Percentiles rank a stretch among this genome's conserved stretches.
Evolutionary conservation across 495 filamentous ascomycete genomes (phyloP).

Genomic region (Neurospora sp.): DNA sequence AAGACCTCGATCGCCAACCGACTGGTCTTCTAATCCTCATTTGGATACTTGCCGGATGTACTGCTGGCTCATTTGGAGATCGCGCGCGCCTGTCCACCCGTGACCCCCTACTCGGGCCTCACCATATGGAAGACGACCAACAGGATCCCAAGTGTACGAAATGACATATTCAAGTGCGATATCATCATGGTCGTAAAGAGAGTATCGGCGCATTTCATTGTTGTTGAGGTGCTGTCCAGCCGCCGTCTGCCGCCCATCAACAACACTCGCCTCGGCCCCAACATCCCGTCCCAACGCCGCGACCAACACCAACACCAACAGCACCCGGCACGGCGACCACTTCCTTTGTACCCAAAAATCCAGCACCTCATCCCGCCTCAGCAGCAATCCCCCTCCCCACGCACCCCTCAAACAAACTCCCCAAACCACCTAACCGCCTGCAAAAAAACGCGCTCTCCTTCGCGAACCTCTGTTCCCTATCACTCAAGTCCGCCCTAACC

Average conservation of each 20-base stretch:
- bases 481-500: slow-evolving; percentile 46
- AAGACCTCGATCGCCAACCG: no score
- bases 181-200: no score
- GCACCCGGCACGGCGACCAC: neutral
- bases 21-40: no score
- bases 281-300: neutral
- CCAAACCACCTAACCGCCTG: slow-evolving; percentile 69
- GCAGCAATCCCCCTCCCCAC: neutral
- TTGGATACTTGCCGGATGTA: no score
- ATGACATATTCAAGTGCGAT: no score
- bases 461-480: slow-evolving; percentile 51
- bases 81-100: no score
- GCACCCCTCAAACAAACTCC: slow-evolving; percentile 3
- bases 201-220: neutral
- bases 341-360: neutral
- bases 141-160: no score
- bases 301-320: neutral
- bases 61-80: no score
- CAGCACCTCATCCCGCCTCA: neutral
- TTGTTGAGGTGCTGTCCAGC: neutral
- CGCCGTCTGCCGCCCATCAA: neutral
- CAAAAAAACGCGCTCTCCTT: slow-evolving; percentile 67
- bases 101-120: no score
- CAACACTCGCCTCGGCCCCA: neutral
- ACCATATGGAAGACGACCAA: no score